Conservation (phyloP, 352 stramenopile species). For the Globisporangium spinosum region DNA sequence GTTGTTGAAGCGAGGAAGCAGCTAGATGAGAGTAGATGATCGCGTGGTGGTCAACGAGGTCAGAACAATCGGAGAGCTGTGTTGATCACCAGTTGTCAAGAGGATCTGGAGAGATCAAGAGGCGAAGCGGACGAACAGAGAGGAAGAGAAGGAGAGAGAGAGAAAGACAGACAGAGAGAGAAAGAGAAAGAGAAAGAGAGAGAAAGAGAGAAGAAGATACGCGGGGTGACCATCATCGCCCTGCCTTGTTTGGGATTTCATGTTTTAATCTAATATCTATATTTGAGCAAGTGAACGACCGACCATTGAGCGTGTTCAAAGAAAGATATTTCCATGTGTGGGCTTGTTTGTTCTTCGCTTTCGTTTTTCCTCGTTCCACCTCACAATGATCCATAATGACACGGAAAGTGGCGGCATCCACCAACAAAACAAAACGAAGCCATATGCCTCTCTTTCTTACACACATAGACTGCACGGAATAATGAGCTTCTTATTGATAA, state of each 20-base stretch:
- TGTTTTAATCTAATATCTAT: conserved; percentile 59
- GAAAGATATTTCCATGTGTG: conserved; percentile 1
- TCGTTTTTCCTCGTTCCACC: not conserved
- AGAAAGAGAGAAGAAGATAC: conserved; percentile 24
- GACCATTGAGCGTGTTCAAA: conserved; percentile 7
- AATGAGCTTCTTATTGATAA: conserved; percentile 8
- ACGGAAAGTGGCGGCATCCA: not conserved
- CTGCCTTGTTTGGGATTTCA: conserved; percentile 24
- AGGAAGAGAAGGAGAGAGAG: conserved; percentile 14
- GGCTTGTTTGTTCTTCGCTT: not conserved
- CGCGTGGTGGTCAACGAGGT: conserved; percentile 1
- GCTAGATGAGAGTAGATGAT: not conserved
- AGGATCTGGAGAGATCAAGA: conserved; percentile 16
- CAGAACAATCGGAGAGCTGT: not conserved
- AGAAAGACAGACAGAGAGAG: conserved; percentile 31
- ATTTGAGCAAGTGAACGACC: conserved; percentile 20
- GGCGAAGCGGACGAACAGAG: conserved; percentile 18
- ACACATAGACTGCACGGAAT: not conserved
- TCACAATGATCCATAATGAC: not conserved
- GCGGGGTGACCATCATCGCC: not conserved
- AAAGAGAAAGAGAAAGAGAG: conserved; percentile 10
- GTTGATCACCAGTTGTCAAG: not conserved
- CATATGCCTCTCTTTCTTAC: not conserved
- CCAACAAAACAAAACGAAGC: not conserved
- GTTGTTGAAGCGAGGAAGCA: not conserved